phyloP scores from a whole-genome alignment of 1,284 basidiomycete genomes.

The Sporisorium scitamineum region DNA sequence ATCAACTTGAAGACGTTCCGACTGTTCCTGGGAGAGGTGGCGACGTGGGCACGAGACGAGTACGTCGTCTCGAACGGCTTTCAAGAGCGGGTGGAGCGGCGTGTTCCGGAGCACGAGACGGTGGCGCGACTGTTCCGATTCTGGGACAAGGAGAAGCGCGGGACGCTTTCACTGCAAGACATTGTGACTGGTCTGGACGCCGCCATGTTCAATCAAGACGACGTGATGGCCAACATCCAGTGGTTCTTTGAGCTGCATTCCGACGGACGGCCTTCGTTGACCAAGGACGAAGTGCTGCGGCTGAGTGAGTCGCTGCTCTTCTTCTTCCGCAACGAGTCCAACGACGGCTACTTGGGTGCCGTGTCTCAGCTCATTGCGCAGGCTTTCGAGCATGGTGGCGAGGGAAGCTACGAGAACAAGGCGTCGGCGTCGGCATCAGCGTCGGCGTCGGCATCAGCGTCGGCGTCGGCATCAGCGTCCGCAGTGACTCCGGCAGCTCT shows the following conservation, averaged over 20 bases:
- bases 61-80: slow-evolving; percentile 77
- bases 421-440: slow-evolving; percentile 14
- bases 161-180: slow-evolving; percentile 73
- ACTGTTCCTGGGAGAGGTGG: slow-evolving; percentile 89
- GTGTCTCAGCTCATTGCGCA: slow-evolving; percentile 65
- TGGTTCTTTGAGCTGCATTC: slow-evolving; percentile 95
- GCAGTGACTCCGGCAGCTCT: slow-evolving; percentile 4
- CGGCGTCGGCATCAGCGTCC: slow-evolving; percentile 1
- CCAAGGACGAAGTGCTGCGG: slow-evolving; percentile 91
- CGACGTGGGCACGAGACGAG: slow-evolving; percentile 96
- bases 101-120: slow-evolving; percentile 64
- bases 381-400: slow-evolving; percentile 59
- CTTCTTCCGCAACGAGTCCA: slow-evolving; percentile 94
- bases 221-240: slow-evolving; percentile 96
- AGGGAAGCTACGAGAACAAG: slow-evolving; percentile 49
- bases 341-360: slow-evolving; percentile 88
- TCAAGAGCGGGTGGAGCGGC: slow-evolving; percentile 66
- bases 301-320: slow-evolving; percentile 88
- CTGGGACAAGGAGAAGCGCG: slow-evolving; percentile 65
- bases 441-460: not conserved
- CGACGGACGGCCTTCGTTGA: slow-evolving; percentile 91
- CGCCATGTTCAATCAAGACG: slow-evolving; percentile 80
- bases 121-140: slow-evolving; percentile 57
- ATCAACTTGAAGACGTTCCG: slow-evolving; percentile 89
- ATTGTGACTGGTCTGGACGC: slow-evolving; percentile 88